Base-by-base conservation (phyloP, 306 rosid species). In the Urtica urens region DNA sequence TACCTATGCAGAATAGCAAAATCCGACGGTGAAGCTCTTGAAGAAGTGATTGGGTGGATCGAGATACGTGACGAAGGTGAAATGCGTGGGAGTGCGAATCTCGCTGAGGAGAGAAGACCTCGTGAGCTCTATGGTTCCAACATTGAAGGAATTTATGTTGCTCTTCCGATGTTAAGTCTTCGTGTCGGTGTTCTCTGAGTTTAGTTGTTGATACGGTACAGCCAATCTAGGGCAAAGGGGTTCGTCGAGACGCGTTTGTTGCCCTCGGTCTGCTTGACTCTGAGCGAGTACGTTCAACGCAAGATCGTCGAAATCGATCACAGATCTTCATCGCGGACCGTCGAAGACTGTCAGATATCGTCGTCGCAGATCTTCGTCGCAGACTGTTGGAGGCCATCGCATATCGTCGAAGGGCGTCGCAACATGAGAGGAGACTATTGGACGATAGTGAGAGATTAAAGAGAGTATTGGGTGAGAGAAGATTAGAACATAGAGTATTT, bases 201-300 rank as follows among this genome's bases (percentile, higher is more conserved):
- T 16, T 84, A 86, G 64, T 46, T 90, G 16, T 55, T 90, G 73
- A 70, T 73, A 20, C 81, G 93, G 97, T 79, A 78, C 64, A 90
- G 93, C 21, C 69, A 72, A 56, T 60, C 64, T 45, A 81, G 75
- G 62, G 83, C 83, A 46, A 84, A 81, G 75, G 72, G 60, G 40
- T 81, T 58, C 61, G 64, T 81, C 62, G 97, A 90, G 58, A 49
- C 77, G 10, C 72, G 62, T 44, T 57, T 90, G 9, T 68, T 90
- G 62, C 94, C 95, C 35, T 81, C 92, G 50, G 81, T 81, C 74
- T 90, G 93, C 75, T 70, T 74, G 10, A 73, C 63, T 12, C 69
- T 90, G 33, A 64, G 95, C 63, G 87, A 79, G 44, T 56, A 46
- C 38, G 55, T 90, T 59, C 82, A 90, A 67, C 97, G 87, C 2